A percentile compares a stretch with the other conserved stretches of the same genome.
phyloP scores from a whole-genome alignment of 371 early-diverging fungal genomes.

The Entomophthora muscae region DNA sequence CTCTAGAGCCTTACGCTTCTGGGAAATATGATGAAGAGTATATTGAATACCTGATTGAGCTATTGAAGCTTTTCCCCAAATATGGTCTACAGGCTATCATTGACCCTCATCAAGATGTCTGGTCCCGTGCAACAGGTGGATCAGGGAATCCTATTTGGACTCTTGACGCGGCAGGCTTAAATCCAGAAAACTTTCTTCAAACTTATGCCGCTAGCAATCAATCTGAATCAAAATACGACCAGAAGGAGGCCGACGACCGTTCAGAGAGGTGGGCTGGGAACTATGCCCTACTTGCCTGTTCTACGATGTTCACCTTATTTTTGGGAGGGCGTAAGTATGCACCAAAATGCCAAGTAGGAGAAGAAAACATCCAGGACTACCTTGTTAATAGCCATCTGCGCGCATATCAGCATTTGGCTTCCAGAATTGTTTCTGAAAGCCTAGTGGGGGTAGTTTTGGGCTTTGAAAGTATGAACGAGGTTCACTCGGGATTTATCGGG shows the following conservation, averaged over 20 bases:
- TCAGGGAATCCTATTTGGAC: conserved; percentile 85
- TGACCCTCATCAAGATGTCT: conserved; percentile 63
- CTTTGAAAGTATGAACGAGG: conserved; percentile 57
- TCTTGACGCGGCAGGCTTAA: conserved; percentile 46
- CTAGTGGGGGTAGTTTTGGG: conserved; percentile 45
- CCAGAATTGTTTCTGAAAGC: conserved; percentile 8
- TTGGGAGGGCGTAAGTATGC: conserved; percentile 57
- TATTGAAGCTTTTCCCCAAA: conserved; percentile 37
- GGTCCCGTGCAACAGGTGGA: conserved; percentile 62
- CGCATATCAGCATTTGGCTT: conserved; percentile 23
- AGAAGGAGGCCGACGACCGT: neutral
- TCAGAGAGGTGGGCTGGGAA: conserved; percentile 57
- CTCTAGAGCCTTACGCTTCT: conserved; percentile 59
- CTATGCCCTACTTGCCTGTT: conserved; percentile 57
- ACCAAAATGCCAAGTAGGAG: conserved; percentile 20
- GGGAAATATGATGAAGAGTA: conserved; percentile 71
- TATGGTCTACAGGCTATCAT: conserved; percentile 62
- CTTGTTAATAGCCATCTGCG: conserved; percentile 45
- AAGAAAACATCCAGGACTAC: conserved; percentile 40
- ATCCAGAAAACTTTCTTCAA: conserved; percentile 33
- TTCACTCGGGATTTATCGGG: conserved; percentile 41
- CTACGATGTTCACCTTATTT: conserved; percentile 72
- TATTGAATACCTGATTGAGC: conserved; percentile 49
- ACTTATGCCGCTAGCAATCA: conserved; percentile 31
- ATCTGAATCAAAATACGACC: neutral